Base-by-base conservation (phyloP, 371 early-diverging fungal genomes). In the Dichotomocladium elegans region DNA sequence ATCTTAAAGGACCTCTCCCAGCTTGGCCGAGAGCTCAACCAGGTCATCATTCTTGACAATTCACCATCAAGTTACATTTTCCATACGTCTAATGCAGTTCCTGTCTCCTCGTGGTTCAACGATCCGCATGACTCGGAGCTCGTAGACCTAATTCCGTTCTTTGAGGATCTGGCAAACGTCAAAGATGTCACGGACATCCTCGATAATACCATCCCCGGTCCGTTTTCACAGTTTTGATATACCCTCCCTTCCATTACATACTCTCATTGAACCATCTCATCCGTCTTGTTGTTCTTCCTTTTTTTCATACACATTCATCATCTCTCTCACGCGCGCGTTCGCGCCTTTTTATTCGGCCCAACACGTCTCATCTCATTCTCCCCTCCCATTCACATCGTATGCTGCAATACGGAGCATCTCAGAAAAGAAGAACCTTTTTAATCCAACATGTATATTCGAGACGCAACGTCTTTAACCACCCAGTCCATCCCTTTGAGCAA, bases 51-150 rank as follows among this genome's bases (percentile, higher is more conserved):
- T 47, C 72, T 93, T 40, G 91, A 92, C 68, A 91, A 91, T 70
- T 92, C 93, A 22, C 95, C 95, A 24, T 88, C 94, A 24, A 89
- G 90, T 58, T 95, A 95, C 70, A 82, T 90, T 33, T 92, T 95
- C 72, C 98, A 96, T 60, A 92, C 90, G n/a, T 77, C 85, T 40
- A 97, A 97, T 69, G 97, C 95, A 25, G 90, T 97, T 6, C 95
- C 95, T 10, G 90, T 97, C 47, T 86, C 91, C 12, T 82, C 87
- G 11, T 97, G 97, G 97, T 93, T 95, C 67, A 90, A 92, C 61
- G 95, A 97, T 66, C 88, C 86, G n/a, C 90, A 92, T 61, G 97
- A 96, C 61, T 88, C 91, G 15, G 96, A 94, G 72, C 72, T 96
- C 55, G 68, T 87, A 59, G 95, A 96, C 55, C 72, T 96, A 50